Evolutionary conservation across 805 yeast species (phyloP).

Genomic region (Spathaspora boniae): DNA sequence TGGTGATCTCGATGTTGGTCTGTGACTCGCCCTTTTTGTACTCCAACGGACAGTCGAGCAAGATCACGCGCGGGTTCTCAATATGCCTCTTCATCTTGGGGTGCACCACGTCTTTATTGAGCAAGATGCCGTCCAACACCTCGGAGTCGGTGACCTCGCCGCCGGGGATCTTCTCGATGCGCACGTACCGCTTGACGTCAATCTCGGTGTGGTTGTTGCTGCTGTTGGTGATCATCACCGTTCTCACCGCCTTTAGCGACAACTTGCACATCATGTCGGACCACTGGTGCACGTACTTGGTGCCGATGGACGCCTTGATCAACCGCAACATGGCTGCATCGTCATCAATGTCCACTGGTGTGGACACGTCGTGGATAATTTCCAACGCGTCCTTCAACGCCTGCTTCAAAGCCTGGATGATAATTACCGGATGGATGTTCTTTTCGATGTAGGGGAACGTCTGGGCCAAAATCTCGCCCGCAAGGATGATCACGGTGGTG

Average conservation of each 20-base stretch:
- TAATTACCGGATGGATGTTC: slow-evolving; percentile 94
- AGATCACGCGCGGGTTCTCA: slow-evolving; percentile 82
- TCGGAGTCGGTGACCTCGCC: slow-evolving; percentile 90
- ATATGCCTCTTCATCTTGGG: slow-evolving; percentile 94
- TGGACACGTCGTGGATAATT: slow-evolving; percentile 77
- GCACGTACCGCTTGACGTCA: slow-evolving; percentile 87
- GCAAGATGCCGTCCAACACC: slow-evolving; percentile 86
- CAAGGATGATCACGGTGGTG: slow-evolving; percentile 92
- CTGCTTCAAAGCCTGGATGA: slow-evolving; percentile 88
- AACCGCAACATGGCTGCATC: slow-evolving; percentile 84
- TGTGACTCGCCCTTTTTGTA: slow-evolving; percentile 99
- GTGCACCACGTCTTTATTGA: slow-evolving; percentile 97
- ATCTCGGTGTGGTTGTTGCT: slow-evolving; percentile 69
- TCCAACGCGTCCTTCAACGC: slow-evolving; percentile 90
- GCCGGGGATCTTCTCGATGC: slow-evolving; percentile 96
- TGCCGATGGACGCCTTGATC: slow-evolving; percentile 90
- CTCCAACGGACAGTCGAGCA: slow-evolving; percentile 95
- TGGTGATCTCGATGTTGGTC: slow-evolving; percentile 94
- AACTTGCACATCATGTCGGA: slow-evolving; percentile 85
- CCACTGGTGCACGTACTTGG: slow-evolving; percentile 92
- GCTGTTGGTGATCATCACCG: slow-evolving; percentile 61
- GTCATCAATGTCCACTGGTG: slow-evolving; percentile 77
- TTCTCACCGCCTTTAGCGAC: slow-evolving; percentile 83
- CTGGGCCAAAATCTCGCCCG: slow-evolving; percentile 96
- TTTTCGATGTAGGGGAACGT: slow-evolving; percentile 92